Percentiles rank a stretch among this genome's conserved stretches.
phyloP scores from a whole-genome alignment of 1,139 yeast genomes.

The Suhomyces taliae region DNA sequence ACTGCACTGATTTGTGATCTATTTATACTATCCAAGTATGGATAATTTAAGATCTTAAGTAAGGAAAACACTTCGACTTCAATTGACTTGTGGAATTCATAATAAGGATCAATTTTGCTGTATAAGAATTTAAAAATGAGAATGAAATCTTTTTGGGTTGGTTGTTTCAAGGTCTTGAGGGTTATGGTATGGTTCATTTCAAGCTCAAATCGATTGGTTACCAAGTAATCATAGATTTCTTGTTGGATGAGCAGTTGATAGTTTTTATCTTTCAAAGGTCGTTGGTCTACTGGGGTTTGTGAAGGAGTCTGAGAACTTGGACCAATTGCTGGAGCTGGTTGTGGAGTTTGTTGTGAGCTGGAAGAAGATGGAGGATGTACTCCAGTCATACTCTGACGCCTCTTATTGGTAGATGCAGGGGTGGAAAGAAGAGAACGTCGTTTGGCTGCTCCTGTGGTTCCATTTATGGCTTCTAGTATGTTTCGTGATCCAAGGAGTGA shows the following conservation, averaged over 20 bases:
- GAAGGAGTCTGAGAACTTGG: constrained; percentile 7
- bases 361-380: constrained; percentile 9
- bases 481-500: constrained; percentile 24
- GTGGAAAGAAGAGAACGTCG: constrained; percentile 40
- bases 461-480: constrained; percentile 13
- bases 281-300: constrained; percentile 47
- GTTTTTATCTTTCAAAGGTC: constrained; percentile 74
- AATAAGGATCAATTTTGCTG: constrained; percentile 75
- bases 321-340: constrained; percentile 2
- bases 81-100: constrained; percentile 63
- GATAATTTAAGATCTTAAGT: constrained; percentile 68
- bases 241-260: constrained; percentile 66
- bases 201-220: constrained; percentile 63
- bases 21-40: constrained; percentile 76
- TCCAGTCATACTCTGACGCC: constrained; percentile 29
- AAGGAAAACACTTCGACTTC: constrained; percentile 76
- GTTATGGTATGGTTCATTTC: constrained; percentile 74
- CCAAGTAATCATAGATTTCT: constrained; percentile 65
- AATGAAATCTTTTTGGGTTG: constrained; percentile 87
- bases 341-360: constrained; percentile 21
- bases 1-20: constrained; percentile 88
- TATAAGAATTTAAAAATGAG: constrained; percentile 79
- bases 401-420: constrained; percentile 38
- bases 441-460: constrained; percentile 19
- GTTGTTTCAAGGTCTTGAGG: constrained; percentile 64